A percentile compares a stretch with the other conserved stretches of the same genome.
Evolutionary conservation across 169 alveolate species (phyloP).

Genomic region (Babesia divergens): DNA sequence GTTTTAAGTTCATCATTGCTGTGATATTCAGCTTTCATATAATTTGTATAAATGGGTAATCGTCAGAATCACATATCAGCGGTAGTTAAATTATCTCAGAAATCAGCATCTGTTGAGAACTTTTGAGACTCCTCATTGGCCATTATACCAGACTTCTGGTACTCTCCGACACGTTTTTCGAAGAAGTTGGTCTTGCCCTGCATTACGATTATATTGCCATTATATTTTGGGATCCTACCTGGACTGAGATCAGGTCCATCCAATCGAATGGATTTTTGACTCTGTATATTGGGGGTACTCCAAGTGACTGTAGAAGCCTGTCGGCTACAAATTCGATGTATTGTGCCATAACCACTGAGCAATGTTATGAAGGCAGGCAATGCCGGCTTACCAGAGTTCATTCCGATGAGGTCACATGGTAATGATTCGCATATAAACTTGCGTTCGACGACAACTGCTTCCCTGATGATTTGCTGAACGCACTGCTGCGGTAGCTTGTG

Average conservation of each 20-base stretch:
- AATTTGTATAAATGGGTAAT: no score
- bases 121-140: constrained; percentile 73
- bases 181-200: constrained; percentile 98
- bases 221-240: constrained; percentile 29
- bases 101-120: constrained; percentile 69
- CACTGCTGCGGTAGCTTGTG: constrained; percentile 87
- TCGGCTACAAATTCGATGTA: constrained; percentile 98
- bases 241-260: constrained; percentile 98
- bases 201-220: background rate
- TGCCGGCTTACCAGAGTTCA: constrained; percentile 86
- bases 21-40: no score
- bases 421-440: constrained; percentile 94
- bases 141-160: constrained; percentile 96
- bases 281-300: constrained; percentile 88
- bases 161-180: constrained; percentile 98
- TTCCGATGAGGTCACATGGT: constrained; percentile 96
- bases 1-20: no score
- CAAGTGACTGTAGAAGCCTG: constrained; percentile 91
- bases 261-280: constrained; percentile 96
- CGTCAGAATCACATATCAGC: no score
- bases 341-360: constrained; percentile 87
- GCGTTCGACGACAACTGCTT: constrained; percentile 96
- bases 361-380: background rate
- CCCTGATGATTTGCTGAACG: constrained; percentile 90
- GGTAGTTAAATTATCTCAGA: constrained; percentile 36